Evolutionary conservation across 208 protist genomes (phyloP).

Genomic region (Acanthamoeba triangularis): DNA sequence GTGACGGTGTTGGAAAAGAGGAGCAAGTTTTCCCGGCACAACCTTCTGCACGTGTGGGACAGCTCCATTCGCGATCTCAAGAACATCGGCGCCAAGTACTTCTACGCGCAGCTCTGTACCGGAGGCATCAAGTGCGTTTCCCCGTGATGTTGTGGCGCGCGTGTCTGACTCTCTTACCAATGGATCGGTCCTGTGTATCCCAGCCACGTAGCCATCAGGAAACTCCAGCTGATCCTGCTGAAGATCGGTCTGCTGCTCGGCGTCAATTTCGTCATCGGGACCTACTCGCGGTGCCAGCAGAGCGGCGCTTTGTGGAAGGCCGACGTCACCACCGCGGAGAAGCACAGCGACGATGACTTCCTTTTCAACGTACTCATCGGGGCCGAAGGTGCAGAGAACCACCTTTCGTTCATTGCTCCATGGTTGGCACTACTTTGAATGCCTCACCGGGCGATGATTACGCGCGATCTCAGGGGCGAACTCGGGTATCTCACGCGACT

Average conservation of each 20-base stretch:
- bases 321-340: neutral
- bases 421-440: too few relatives aligned
- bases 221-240: slow-evolving; percentile 41
- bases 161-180: neutral
- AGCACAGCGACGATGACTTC: slow-evolving; percentile 8
- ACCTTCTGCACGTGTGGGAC: slow-evolving; percentile 67
- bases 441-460: too few relatives aligned
- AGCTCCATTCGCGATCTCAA: slow-evolving; percentile 42
- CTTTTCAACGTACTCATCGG: slow-evolving; percentile 68
- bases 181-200: neutral
- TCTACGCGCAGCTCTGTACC: slow-evolving; percentile 62
- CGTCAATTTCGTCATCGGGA: neutral
- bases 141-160: too few relatives aligned
- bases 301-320: neutral
- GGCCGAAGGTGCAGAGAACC: too few relatives aligned
- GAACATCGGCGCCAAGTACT: slow-evolving; percentile 72
- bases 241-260: slow-evolving; percentile 55
- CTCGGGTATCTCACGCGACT: slow-evolving; percentile 21
- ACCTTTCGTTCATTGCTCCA: too few relatives aligned
- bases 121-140: slow-evolving; percentile 71
- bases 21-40: slow-evolving; percentile 7
- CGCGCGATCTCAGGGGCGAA: too few relatives aligned
- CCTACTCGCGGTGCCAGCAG: neutral
- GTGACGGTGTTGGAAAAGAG: slow-evolving; percentile 64
- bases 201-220: slow-evolving; percentile 51